Percentiles rank a stretch among this genome's conserved stretches.
Conservation (phyloP, 106 monocot species). For the Agapanthus africanus region DNA sequence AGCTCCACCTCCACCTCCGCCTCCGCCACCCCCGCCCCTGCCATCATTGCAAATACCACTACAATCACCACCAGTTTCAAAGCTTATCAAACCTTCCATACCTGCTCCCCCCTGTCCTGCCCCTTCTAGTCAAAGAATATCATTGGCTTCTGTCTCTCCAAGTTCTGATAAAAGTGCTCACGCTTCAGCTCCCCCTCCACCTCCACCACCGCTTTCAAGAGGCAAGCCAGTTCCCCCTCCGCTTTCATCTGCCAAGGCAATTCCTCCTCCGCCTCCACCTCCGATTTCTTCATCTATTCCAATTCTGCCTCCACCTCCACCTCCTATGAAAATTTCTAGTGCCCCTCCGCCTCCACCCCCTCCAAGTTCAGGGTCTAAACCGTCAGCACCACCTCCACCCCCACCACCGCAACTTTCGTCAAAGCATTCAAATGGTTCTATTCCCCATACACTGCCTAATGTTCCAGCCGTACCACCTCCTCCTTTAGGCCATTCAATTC, state of each 20-base stretch:
- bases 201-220: no score
- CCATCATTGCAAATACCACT: background rate
- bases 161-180: background rate
- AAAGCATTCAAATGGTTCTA: constrained; percentile 6
- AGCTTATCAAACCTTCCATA: no score
- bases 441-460: constrained; percentile 3
- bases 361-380: background rate
- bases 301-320: background rate
- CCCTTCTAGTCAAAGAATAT: background rate
- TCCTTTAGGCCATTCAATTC: background rate
- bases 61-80: background rate
- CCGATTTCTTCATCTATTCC: constrained; percentile 2
- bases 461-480: constrained; percentile 43
- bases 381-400: constrained; percentile 40
- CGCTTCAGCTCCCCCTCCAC: no score
- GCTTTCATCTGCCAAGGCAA: background rate
- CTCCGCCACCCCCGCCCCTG: no score
- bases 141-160: background rate
- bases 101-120: no score
- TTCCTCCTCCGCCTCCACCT: background rate
- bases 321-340: background rate
- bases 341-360: constrained; percentile 5
- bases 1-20: background rate
- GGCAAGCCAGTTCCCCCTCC: background rate
- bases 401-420: background rate